Evolutionary conservation across 2,329 filamentous ascomycete species (phyloP).

Genomic region (Aspergillus sp.): DNA sequence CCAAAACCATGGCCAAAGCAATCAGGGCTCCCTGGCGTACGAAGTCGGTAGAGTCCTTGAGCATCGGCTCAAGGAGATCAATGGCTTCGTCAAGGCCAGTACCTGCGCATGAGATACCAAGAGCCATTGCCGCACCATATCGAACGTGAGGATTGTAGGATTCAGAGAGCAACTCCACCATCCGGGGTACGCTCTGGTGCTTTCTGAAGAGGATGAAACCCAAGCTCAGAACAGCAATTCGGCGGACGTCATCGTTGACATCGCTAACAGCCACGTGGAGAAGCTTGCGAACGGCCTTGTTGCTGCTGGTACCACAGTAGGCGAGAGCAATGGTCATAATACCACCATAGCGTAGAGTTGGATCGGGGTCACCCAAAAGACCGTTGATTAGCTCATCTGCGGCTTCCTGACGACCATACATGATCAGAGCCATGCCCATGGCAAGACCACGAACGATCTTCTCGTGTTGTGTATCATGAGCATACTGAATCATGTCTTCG

Average conservation of each 20-base stretch:
- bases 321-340: slow-evolving; percentile 98
- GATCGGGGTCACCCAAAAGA: slow-evolving; percentile 89
- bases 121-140: slow-evolving; percentile 96
- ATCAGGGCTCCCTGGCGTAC: slow-evolving; percentile 96
- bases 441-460: slow-evolving; percentile 97
- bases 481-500: slow-evolving; percentile 96
- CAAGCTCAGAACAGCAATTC: slow-evolving; percentile 95
- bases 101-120: slow-evolving; percentile 96
- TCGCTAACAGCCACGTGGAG: slow-evolving; percentile 97
- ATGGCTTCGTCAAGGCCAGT: slow-evolving; percentile 96
- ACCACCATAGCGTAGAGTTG: slow-evolving; percentile 91
- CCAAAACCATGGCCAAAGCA: slow-evolving; percentile 94
- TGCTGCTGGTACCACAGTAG: slow-evolving; percentile 96
- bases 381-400: slow-evolving; percentile 95
- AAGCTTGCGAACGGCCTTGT: slow-evolving; percentile 95
- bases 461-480: slow-evolving; percentile 97
- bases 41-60: slow-evolving; percentile 98
- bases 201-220: slow-evolving; percentile 99
- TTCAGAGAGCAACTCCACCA: slow-evolving; percentile 97
- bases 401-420: slow-evolving; percentile 94
- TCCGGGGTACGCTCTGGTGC: slow-evolving; percentile 92
- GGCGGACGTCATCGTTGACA: slow-evolving; percentile 94
- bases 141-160: slow-evolving; percentile 99
- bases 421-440: slow-evolving; percentile 96
- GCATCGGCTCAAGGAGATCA: slow-evolving; percentile 96